Evolutionary conservation across 768 basidiomycete species (phyloP), one percentile per base, ranked within the genome.

Genomic region (Lactifluus volemus): DNA sequence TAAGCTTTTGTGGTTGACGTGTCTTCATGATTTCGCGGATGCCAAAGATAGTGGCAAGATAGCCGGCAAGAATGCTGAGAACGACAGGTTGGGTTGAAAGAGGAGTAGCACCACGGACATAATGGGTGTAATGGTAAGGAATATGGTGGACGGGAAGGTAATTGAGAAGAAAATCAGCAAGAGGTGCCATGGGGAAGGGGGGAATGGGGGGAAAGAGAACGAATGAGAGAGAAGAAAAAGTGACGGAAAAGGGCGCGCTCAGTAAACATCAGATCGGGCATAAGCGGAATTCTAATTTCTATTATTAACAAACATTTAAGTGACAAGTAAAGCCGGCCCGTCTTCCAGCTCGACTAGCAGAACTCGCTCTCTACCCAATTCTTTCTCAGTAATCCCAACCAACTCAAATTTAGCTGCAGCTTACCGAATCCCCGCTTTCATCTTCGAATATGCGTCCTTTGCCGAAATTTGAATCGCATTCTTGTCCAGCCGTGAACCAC

Each of bases 1-100:
- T 91, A 69, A 97, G 85, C 75, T 85, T 88, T 68, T 81, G 78
- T 9, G 93, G 80, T 68, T 81, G 76, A 52, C 80, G 79, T 71
- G 81, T 82, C 79, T 81, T 89, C 95, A 98, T 97, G 68, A 89
- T 71, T 66, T 83, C 84, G 70, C 85, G 85, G 39, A 88, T 81
- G 65, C 88, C 83, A 70, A 98, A 98, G 70, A 99, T 86, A 77
- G 87, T 76, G 74, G 82, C 85, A 67, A 99, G 84, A 79, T 99
- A 99, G 59, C 81, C 80, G 34, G 74, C 81, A 64, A 99, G 81
- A 14, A 88, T 76, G 34, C 81, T 75, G 36, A 82, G 70, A 57
- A 98, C 96, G 65, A 80, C 79, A 60, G 83, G 79, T 49, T 74
- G 67, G 3, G 92, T 96, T 34, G 89, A 92, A 58, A 98, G 73